Evolutionary conservation across 2,329 filamentous ascomycete species (phyloP), one percentile per base, ranked within the genome.

Genomic region (Calycina herbarum): DNA sequence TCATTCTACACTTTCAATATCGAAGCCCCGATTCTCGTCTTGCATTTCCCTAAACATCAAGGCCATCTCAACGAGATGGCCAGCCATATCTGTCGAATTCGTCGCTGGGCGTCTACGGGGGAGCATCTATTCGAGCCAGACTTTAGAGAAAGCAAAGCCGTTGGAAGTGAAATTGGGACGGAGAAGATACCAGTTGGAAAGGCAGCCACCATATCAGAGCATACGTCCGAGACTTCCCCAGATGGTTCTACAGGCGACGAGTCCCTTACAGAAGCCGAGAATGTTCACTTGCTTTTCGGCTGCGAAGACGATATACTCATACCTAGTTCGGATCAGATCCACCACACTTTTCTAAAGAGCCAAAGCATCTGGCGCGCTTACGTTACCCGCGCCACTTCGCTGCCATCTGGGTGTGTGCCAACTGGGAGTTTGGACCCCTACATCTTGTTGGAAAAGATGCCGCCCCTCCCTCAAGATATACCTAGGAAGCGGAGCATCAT

Each of bases 81-180:
- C 54, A 63, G 56, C 38, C 20, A 51, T 56, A 59, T 56, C 61
- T 54, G 56, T 63, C 63, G 58, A 38, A 61, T 61, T 29, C 3
- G 42, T 57, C 45, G 51, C 63, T 64, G 63, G 40, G 42, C 48
- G 31, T 35, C n/a, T 57, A 64, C 62, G 5, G 62, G 62, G 48
- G 58, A 64, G 11, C 20, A 64, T 54, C 24, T 64, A 57, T 64
- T 64, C 35, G 63, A 61, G 10, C 20, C 57, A 42, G 20, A 54
- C 48, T 57, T 24, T 24, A 33, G 10, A 31, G 63, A 61, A 35
- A 29, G 48, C 57, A 61, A 61, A 64, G 63, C 51, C 15, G 33
- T 45, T 42, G 63, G 45, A 56, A 61, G 58, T 24, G 61, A 45
- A 42, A 57, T 42, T 40, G 57, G 42, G 20, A 61, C 51, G 45